Conservation (phyloP, 768 basidiomycete species). For the Cantharellus anzutake region DNA sequence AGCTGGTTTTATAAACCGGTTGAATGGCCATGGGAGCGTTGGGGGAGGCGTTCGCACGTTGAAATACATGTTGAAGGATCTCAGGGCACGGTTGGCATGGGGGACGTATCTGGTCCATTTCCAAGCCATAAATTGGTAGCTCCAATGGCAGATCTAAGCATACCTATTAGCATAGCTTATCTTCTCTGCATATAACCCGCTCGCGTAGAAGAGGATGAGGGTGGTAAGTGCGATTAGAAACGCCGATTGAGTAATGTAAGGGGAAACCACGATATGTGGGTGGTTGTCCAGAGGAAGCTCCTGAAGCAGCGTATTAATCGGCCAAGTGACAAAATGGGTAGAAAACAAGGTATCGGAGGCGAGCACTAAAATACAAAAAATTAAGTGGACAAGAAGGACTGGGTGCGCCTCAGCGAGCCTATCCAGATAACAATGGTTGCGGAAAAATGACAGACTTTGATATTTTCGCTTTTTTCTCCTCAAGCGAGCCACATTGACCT, state of each 20-base stretch:
- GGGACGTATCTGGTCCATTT: slow-evolving; percentile 61
- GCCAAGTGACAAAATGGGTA: slow-evolving; percentile 33
- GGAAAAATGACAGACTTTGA: slow-evolving; percentile 35
- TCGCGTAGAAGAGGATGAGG: slow-evolving; percentile 85
- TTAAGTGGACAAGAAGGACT: slow-evolving; percentile 63
- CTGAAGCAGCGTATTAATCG: slow-evolving; percentile 5
- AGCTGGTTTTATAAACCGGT: not conserved
- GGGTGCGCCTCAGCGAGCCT: not conserved
- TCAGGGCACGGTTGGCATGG: slow-evolving; percentile 79
- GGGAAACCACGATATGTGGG: not conserved
- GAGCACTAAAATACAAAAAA: slow-evolving; percentile 49
- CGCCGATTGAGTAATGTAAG: slow-evolving; percentile 56
- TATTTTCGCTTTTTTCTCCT: slow-evolving; percentile 66
- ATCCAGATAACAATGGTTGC: not conserved
- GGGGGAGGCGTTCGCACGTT: slow-evolving; percentile 76
- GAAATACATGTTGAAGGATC: slow-evolving; percentile 91
- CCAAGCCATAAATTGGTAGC: slow-evolving; percentile 1
- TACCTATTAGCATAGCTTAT: slow-evolving; percentile 93
- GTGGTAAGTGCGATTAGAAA: slow-evolving; percentile 82
- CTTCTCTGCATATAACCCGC: slow-evolving; percentile 91
- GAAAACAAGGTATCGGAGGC: slow-evolving; percentile 57
- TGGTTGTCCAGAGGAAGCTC: slow-evolving; percentile 6
- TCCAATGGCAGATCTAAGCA: slow-evolving; percentile 13
- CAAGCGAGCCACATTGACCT: slow-evolving; percentile 71
- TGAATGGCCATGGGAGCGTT: slow-evolving; percentile 23